Evolutionary conservation across 371 early-diverging fungal genomes (phyloP), one percentile per base, ranked within the genome.

Genomic region (Coemansia sp.): DNA sequence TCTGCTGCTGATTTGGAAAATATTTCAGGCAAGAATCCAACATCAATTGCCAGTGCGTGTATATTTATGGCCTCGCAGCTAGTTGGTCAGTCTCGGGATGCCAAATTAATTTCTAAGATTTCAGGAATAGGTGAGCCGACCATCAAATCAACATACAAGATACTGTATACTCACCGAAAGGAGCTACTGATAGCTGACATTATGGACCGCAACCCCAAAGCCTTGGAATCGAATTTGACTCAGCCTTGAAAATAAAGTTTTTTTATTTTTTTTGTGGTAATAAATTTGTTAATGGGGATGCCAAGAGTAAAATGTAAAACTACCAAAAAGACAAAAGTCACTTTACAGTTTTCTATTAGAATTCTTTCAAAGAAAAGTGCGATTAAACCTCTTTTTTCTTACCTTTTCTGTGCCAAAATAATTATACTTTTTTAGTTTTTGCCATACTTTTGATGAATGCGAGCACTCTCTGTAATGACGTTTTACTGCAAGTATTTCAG

Each of bases 101-200:
- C 93, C 0, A 85, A 86, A 48, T 89, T 91, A 42, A 92, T 97
- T 63, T 91, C 93, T 27, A 68, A 83, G 34, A 89, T 92, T 3
- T 89, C 92, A 45, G 94, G 95, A 63, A 92, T 95, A 11, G 91
- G 93, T 45, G 95, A 95, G 69, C 88, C 91, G 2, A 95, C 98
- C 3, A 89, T 95, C 65, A 92, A 90, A 77, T 89, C 87, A 59
- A 91, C 93, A 0, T 94, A 94, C 80, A 89, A 86, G 72, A 81
- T 42, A 42, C 77, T 93, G 34, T 90, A 88, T 66, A 78, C 72
- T 18, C 86, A 87, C 69, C 83, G 86, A n/a, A 76, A 72, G 10
- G 80, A 78, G 34, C 64, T 92, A 27, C 71, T 88, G 40, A 83
- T 86, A 51, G 72, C 84, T 34, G 85, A 85, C 2, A 69, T 84